Evolutionary conservation across 352 stramenopile genomes (phyloP).

Genomic region (Pelagophyceae sp.): DNA sequence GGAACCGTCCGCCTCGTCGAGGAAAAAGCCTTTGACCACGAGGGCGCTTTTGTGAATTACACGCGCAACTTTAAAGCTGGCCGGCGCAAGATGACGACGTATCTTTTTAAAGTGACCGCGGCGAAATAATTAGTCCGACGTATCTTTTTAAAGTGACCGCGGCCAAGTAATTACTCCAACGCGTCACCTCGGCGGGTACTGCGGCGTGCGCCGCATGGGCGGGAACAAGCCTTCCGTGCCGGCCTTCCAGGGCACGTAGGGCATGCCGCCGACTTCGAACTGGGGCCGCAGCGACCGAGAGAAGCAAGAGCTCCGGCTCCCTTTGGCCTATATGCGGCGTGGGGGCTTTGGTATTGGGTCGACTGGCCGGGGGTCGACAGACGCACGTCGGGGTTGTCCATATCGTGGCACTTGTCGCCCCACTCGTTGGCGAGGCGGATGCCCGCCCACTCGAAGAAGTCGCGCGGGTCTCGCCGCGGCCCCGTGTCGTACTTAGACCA

Average conservation of each 20-base stretch:
- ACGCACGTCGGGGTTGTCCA: too few species aligned
- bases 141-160: neutral
- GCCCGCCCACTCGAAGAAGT: slow-evolving; percentile 3
- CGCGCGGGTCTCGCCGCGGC: neutral
- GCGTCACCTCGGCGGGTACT: slow-evolving; percentile 1
- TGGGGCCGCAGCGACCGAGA: neutral
- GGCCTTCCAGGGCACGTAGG: slow-evolving; percentile 11
- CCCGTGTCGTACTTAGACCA: neutral
- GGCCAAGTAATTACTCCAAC: too few species aligned
- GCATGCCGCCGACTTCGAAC: slow-evolving; percentile 4
- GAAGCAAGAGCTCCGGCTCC: neutral
- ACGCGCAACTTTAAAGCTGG: neutral
- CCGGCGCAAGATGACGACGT: neutral
- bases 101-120: neutral
- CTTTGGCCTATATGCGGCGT: neutral
- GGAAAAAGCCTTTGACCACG: neutral
- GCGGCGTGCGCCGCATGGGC: neutral
- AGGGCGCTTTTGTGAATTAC: neutral
- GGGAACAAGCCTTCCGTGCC: slow-evolving; percentile 5
- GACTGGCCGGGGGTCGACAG: too few species aligned
- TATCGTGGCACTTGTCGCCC: slow-evolving; percentile 17
- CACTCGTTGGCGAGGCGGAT: slow-evolving; percentile 12
- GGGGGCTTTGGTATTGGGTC: neutral
- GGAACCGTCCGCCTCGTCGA: neutral
- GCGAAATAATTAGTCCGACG: too few species aligned